phyloP scores from a whole-genome alignment of 441 rosid species.

The Corymbia citriodora region DNA sequence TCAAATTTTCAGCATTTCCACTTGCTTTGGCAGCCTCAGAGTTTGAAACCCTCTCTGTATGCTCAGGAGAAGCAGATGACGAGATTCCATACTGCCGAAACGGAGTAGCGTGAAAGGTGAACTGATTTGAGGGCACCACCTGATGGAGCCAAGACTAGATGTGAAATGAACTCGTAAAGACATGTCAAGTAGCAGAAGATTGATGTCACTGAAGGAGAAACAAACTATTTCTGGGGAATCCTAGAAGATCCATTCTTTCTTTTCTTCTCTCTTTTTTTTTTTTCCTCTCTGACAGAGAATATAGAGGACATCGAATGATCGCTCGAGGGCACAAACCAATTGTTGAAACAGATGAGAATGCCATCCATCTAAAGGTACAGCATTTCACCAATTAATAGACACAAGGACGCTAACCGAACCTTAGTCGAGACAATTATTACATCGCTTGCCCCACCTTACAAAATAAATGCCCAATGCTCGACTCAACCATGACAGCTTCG shows the following conservation, averaged over 20 bases:
- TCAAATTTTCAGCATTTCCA: constrained; percentile 23
- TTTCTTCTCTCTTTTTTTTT: too few species aligned
- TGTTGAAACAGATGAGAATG: not conserved
- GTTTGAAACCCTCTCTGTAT: constrained; percentile 32
- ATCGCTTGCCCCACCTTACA: not conserved
- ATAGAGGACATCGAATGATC: not conserved
- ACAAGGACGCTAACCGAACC: not conserved
- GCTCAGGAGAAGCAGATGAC: constrained; percentile 65
- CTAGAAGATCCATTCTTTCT: not conserved
- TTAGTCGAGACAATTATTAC: not conserved
- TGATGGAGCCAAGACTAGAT: constrained; percentile 14
- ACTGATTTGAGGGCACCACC: constrained; percentile 29
- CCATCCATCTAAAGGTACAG: not conserved
- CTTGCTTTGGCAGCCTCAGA: constrained; percentile 19
- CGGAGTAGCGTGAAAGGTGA: constrained; percentile 25
- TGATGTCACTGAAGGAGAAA: not conserved
- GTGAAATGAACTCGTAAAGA: constrained; percentile 31
- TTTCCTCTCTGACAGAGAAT: not conserved
- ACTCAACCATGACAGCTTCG: not conserved
- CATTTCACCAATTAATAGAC: not conserved
- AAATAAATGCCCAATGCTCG: not conserved
- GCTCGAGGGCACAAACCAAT: not conserved
- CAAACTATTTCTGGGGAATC: not conserved
- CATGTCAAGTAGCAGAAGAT: not conserved
- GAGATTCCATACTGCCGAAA: constrained; percentile 54